Conservation (phyloP, 208 protist species). For the Naegleria gruberi region DNA sequence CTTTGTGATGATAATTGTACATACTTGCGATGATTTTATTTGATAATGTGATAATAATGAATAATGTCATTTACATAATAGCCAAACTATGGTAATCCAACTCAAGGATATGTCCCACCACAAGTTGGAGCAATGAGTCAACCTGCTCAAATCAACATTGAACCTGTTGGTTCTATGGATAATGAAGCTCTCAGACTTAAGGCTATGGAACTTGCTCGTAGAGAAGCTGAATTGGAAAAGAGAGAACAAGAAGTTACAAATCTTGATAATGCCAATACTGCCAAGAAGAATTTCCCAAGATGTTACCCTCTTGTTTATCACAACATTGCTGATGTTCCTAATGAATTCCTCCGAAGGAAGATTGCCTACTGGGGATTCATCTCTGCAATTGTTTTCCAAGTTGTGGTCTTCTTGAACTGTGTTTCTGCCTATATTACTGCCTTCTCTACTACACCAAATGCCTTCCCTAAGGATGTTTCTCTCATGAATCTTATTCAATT, state of each 20-base stretch:
- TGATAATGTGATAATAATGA: too few relatives aligned
- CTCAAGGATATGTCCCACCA: neutral
- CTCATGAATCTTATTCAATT: neutral
- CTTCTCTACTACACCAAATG: neutral
- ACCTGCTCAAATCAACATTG: neutral
- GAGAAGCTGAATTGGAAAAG: neutral
- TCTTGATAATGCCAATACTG: neutral
- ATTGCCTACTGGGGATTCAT: neutral
- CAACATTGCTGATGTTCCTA: neutral
- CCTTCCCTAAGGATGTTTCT: neutral
- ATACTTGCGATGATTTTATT: too few relatives aligned
- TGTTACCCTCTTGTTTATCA: slow-evolving; percentile 5
- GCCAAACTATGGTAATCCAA: too few relatives aligned
- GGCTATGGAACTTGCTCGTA: neutral
- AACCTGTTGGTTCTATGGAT: neutral
- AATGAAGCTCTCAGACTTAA: neutral
- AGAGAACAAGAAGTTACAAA: slow-evolving; percentile 7
- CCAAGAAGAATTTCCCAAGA: slow-evolving; percentile 5
- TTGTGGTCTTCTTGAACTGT: neutral
- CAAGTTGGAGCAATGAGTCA: neutral
- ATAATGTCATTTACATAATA: too few relatives aligned
- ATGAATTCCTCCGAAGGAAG: neutral
- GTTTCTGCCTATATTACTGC: neutral
- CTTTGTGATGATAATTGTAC: too few relatives aligned
- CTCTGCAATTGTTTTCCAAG: neutral